These are phyloP conservation scores for Leccinellum rugosiceps DNA, from an alignment of 768 basidiomycete genomes.

Conservation along the genomic window DNA sequence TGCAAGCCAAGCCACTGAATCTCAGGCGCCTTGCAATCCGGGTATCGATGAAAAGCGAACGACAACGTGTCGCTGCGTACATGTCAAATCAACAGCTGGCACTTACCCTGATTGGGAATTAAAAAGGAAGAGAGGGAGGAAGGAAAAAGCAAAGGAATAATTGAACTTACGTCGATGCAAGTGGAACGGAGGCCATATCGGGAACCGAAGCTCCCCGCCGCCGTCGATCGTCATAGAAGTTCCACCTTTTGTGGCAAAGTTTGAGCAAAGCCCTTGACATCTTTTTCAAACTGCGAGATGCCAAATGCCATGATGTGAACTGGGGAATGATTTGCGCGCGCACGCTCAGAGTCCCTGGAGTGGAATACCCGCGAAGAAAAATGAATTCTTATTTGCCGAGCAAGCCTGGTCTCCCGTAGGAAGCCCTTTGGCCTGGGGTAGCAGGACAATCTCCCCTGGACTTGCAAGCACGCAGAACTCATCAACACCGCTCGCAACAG, in stretches of 20 bases:
- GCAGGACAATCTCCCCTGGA: background rate
- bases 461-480: background rate
- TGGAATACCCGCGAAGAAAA: background rate
- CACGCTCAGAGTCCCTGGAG: background rate
- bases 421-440: background rate
- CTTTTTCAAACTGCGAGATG: slow-evolving; percentile 14
- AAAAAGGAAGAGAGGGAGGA: background rate
- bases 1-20: background rate
- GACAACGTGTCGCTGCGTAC: slow-evolving; percentile 18
- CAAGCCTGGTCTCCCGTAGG: background rate
- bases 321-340: slow-evolving; percentile 4
- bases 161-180: slow-evolving; percentile 11
- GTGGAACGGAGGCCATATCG: slow-evolving; percentile 15
- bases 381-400: background rate
- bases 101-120: slow-evolving; percentile 1
- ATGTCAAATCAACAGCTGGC: slow-evolving; percentile 22
- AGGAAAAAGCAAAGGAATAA: background rate
- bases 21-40: slow-evolving; percentile 1
- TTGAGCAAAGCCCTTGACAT: slow-evolving; percentile 18
- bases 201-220: slow-evolving; percentile 25
- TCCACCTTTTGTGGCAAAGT: slow-evolving; percentile 14
- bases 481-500: background rate
- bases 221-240: slow-evolving; percentile 27
- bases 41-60: background rate
- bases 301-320: background rate